A percentile compares a stretch with the other conserved stretches of the same genome.
Conservation (phyloP, 768 basidiomycete genomes). For the Macrolepiota albuminosa region DNA sequence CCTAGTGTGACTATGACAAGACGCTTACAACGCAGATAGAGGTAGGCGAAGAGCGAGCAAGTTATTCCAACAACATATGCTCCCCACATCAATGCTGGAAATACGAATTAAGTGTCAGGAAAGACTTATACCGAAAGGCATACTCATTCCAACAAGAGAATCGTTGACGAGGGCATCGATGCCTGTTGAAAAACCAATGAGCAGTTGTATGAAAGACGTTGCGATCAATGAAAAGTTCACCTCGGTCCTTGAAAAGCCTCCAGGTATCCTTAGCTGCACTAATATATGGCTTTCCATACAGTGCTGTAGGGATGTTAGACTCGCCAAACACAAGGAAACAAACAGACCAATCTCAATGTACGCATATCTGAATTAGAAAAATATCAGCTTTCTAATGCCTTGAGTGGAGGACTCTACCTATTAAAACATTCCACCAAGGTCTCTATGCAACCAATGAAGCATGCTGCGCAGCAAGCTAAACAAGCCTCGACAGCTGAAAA, state of each 20-base stretch:
- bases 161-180: constrained; percentile 84
- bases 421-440: constrained; percentile 76
- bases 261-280: constrained; percentile 81
- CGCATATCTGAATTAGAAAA: constrained; percentile 48
- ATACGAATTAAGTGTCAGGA: background rate
- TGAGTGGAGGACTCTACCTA: constrained; percentile 31
- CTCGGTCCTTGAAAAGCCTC: constrained; percentile 70
- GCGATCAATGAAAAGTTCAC: constrained; percentile 23
- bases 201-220: constrained; percentile 16
- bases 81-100: constrained; percentile 69
- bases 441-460: constrained; percentile 71
- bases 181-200: constrained; percentile 21
- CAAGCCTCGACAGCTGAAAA: constrained; percentile 62
- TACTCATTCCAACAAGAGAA: constrained; percentile 74
- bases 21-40: constrained; percentile 65
- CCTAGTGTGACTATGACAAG: too few relatives aligned
- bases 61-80: constrained; percentile 72
- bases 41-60: constrained; percentile 69
- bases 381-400: background rate
- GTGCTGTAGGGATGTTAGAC: constrained; percentile 34
- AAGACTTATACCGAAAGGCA: constrained; percentile 18
- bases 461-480: constrained; percentile 74
- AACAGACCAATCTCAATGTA: constrained; percentile 74
- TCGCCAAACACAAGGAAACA: background rate
- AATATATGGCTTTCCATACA: constrained; percentile 84